Base-by-base conservation (phyloP, 78 protist genomes). In the Trichosphaerium sp. region DNA sequence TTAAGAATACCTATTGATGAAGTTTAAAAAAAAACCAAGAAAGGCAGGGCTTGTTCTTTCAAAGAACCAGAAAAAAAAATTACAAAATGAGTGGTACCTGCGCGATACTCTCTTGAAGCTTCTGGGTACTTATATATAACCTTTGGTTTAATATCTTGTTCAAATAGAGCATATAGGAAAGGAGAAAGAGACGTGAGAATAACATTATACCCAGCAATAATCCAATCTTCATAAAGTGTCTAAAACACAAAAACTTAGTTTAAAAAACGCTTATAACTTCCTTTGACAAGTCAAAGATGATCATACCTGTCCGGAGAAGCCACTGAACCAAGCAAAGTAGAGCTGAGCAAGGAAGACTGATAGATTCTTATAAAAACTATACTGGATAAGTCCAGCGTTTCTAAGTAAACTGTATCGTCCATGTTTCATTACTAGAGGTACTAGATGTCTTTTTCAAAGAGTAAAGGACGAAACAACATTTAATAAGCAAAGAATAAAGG, bases 341-440 rank as follows among this genome's bases (percentile, higher is more conserved):
- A 89, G 35, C n/a, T 74, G 88, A 8, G 57, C 14, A 4, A 82
- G n/a, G 44, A 44, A 43, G 75, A 74, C 60, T 2, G 83, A 42
- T 18, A 87, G 32, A 31, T 88, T 87, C 77, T 90, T 90, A 69
- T 87, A 87, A 44, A 89, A 78, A 4, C 77, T 74, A 44, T 87
- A 90, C 42, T 70, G 57, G 28, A 89, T 82, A 31, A 88, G 49
- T 8, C 41, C 12, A 7, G 74, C 10, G 35, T 67, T 73, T 26
- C 92, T 65, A 49, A 59, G 47, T 40, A 54, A 67, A 42, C 76
- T 40, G 67, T 84, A 85, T n/a, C 94, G 80, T 7, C 96, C 96
- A 71, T 90, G 94, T 34, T 81, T 37, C 14, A 66, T n/a, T 37
- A 90, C 65, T 15, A 91, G 70, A n/a, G 84, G 67, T 4, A n/a